A percentile compares a stretch with the other conserved stretches of the same genome.
These are phyloP conservation scores for Leptodermis oblonga DNA, from an alignment of 257 asterid species.

Conservation along the genomic window DNA sequence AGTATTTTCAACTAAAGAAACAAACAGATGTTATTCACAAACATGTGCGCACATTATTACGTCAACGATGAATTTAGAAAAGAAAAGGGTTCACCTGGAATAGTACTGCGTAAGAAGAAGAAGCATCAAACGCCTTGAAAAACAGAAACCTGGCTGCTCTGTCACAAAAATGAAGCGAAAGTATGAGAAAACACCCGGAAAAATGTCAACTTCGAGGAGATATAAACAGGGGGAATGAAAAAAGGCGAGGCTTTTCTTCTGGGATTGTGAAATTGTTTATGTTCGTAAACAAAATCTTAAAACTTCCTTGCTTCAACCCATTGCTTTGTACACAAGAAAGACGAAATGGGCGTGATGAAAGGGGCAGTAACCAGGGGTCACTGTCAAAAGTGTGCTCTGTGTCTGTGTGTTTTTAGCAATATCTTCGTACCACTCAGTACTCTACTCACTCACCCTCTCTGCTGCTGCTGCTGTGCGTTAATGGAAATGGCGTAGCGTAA, in stretches of 20 bases:
- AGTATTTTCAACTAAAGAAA: background rate
- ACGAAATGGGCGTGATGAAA: background rate
- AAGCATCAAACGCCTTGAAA: background rate
- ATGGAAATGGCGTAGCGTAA: background rate
- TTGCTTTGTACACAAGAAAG: conserved; percentile 13
- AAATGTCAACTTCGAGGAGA: background rate
- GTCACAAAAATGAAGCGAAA: background rate
- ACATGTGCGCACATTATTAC: background rate
- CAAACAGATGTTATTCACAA: background rate
- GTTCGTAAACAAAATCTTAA: background rate
- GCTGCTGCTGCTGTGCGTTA: background rate
- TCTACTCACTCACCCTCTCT: too few relatives aligned
- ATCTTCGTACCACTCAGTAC: too few relatives aligned
- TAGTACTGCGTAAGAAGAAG: background rate
- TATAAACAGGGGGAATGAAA: background rate
- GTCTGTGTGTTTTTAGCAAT: background rate
- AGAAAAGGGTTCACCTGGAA: background rate
- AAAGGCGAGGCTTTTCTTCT: background rate
- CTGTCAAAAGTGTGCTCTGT: background rate
- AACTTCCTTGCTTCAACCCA: too few relatives aligned
- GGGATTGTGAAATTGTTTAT: background rate
- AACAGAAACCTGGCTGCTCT: background rate
- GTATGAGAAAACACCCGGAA: background rate
- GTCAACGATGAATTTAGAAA: too few relatives aligned
- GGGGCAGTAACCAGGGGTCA: background rate